Percentiles rank a stretch among this genome's conserved stretches.
Conservation (phyloP, 495 filamentous ascomycete species). For the Poronia punctata region DNA sequence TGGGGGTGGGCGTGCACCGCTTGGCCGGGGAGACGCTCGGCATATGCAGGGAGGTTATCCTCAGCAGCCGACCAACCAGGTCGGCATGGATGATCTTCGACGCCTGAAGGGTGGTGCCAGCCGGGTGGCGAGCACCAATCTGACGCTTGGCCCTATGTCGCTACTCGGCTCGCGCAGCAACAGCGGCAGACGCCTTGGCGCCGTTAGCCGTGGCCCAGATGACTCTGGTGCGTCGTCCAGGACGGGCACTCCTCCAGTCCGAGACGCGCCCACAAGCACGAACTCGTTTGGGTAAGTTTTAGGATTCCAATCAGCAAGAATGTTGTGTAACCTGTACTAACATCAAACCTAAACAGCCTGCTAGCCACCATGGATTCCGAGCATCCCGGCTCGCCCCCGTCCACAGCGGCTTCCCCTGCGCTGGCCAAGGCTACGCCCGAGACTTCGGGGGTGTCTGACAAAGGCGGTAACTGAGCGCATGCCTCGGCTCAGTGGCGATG, state of each 20-base stretch:
- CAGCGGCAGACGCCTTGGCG: slow-evolving; percentile 74
- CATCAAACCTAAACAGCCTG: slow-evolving; percentile 29
- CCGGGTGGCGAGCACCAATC: slow-evolving; percentile 50
- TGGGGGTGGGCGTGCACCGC: slow-evolving; percentile 55
- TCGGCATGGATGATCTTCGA: slow-evolving; percentile 83
- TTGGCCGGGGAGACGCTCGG: slow-evolving; percentile 81
- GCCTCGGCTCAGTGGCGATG: slow-evolving; percentile 15
- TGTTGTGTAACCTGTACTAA: too few species aligned
- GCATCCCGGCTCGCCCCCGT: slow-evolving; percentile 56
- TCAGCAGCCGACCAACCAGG: slow-evolving; percentile 62
- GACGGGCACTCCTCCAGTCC: slow-evolving; percentile 76
- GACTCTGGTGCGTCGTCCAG: slow-evolving; percentile 72
- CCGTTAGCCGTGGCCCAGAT: slow-evolving; percentile 63
- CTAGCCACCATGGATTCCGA: slow-evolving; percentile 46
- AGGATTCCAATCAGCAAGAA: slow-evolving; percentile 4
- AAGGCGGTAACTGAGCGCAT: slow-evolving; percentile 33
- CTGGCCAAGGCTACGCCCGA: slow-evolving; percentile 57
- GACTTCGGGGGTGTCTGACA: slow-evolving; percentile 37
- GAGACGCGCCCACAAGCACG: slow-evolving; percentile 58
- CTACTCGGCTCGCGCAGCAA: slow-evolving; percentile 74
- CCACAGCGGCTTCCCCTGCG: slow-evolving; percentile 51
- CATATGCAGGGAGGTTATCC: slow-evolving; percentile 61
- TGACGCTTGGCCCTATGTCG: slow-evolving; percentile 70
- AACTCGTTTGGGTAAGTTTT: slow-evolving; percentile 84
- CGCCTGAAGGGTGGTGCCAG: slow-evolving; percentile 57